Percentiles rank a stretch among this genome's conserved stretches.
Evolutionary conservation across 257 asterid species (phyloP).

Genomic region (Gentiana macrophylla): DNA sequence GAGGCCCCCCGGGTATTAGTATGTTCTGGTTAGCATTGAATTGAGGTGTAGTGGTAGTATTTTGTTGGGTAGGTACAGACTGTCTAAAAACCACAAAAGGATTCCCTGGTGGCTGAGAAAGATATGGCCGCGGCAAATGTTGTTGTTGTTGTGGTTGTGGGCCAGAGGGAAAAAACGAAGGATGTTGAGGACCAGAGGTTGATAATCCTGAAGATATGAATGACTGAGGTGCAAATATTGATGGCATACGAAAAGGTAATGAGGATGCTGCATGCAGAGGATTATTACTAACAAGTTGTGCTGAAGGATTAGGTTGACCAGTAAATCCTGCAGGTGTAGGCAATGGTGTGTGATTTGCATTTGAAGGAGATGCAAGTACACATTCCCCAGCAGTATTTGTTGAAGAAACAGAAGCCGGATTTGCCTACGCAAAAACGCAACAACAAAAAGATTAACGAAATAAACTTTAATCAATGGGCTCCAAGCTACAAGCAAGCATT

Average conservation of each 20-base stretch:
- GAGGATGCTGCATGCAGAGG: constrained; percentile 26
- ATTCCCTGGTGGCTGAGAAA: constrained; percentile 42
- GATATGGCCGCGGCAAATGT: constrained; percentile 26
- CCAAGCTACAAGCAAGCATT: too few species aligned
- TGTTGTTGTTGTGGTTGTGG: constrained; percentile 20
- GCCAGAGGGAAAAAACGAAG: constrained; percentile 24
- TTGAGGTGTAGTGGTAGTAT: constrained; percentile 7
- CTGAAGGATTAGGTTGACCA: constrained; percentile 22
- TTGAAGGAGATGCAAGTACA: constrained; percentile 19
- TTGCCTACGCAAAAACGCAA: constrained; percentile 30
- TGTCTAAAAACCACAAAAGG: constrained; percentile 21
- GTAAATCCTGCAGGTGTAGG: constrained; percentile 24
- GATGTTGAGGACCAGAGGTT: constrained; percentile 37
- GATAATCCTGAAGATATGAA: constrained; percentile 29
- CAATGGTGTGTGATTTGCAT: constrained; percentile 28
- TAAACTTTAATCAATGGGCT: too few species aligned
- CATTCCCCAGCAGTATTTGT: constrained; percentile 26
- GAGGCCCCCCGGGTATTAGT: neutral
- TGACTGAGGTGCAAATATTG: constrained; percentile 41
- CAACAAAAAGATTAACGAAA: neutral
- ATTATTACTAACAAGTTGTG: constrained; percentile 20
- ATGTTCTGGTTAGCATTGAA: constrained; percentile 15
- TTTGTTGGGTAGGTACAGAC: constrained; percentile 20
- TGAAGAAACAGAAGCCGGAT: constrained; percentile 39
- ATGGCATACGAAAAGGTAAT: constrained; percentile 27